Conservation (phyloP, 2,329 filamentous ascomycete genomes). For the Hypoxylon sp. region DNA sequence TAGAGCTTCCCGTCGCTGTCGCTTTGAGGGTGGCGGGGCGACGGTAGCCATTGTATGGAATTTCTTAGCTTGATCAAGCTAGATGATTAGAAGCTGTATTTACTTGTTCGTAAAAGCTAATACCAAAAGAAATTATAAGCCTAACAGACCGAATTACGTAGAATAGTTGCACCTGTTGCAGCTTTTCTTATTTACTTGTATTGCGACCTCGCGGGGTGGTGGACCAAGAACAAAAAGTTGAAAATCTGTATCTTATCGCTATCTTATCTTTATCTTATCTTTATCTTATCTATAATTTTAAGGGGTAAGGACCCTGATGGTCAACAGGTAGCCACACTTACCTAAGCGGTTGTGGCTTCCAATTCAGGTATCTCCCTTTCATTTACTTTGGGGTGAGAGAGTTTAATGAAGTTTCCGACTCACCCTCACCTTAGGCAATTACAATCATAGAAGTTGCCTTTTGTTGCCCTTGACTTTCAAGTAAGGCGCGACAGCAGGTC, state of each 20-base stretch:
- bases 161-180: background rate
- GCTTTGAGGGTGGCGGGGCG: conserved; percentile 87
- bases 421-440: background rate
- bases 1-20: conserved; percentile 82
- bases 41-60: conserved; percentile 78
- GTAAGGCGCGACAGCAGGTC: background rate
- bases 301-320: conserved; percentile 24
- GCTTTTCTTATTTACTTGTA: conserved; percentile 18
- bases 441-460: background rate
- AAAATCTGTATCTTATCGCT: conserved; percentile 43
- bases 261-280: conserved; percentile 45
- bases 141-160: background rate
- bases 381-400: too few species aligned
- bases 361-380: background rate
- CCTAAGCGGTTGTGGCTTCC: background rate
- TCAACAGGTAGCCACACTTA: conserved; percentile 2
- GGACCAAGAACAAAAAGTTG: conserved; percentile 45
- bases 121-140: background rate
- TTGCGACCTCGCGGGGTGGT: conserved; percentile 43
- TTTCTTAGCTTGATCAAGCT: background rate
- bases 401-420: background rate
- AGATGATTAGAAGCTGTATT: background rate
- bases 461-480: background rate
- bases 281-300: background rate
- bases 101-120: background rate